These are phyloP conservation scores for Heterobasidion parviporum DNA, from an alignment of 1,284 basidiomycete species.

Conservation along the genomic window DNA sequence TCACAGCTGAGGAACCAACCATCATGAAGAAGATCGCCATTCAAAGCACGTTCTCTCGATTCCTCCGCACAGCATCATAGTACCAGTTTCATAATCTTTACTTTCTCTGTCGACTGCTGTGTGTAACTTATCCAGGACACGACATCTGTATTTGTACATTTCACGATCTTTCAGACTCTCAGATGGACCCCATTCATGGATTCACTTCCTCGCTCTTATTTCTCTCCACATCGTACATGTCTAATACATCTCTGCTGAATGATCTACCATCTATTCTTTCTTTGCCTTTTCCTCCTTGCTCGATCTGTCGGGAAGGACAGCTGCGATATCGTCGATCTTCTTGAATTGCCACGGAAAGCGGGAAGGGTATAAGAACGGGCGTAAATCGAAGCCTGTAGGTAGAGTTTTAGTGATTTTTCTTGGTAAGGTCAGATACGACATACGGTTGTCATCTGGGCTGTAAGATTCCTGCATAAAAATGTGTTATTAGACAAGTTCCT, in stretches of 20 bases:
- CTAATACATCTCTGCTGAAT: neutral
- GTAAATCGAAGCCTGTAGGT: slow-evolving; percentile 78
- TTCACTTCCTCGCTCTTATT: neutral
- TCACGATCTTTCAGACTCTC: no score
- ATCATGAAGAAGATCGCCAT: slow-evolving; percentile 82
- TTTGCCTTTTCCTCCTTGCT: slow-evolving; percentile 29
- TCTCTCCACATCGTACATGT: neutral
- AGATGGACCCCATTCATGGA: no score
- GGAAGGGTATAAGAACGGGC: slow-evolving; percentile 93
- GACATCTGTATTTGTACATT: no score
- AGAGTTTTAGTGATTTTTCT: neutral
- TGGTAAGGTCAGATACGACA: slow-evolving; percentile 17
- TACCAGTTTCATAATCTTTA: neutral
- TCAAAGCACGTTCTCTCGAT: slow-evolving; percentile 66
- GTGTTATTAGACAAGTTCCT: neutral
- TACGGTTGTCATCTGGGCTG: slow-evolving; percentile 94
- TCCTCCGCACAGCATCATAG: slow-evolving; percentile 29
- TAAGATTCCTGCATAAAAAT: slow-evolving; percentile 71
- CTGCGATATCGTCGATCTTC: slow-evolving; percentile 85
- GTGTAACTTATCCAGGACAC: neutral
- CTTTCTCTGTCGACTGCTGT: neutral
- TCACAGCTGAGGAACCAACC: slow-evolving; percentile 63
- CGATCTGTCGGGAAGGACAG: slow-evolving; percentile 65
- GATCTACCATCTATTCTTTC: slow-evolving; percentile 25
- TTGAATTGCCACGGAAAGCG: slow-evolving; percentile 95